Conservation (phyloP, 805 yeast species). For the Wickerhamiella slavikovae region DNA sequence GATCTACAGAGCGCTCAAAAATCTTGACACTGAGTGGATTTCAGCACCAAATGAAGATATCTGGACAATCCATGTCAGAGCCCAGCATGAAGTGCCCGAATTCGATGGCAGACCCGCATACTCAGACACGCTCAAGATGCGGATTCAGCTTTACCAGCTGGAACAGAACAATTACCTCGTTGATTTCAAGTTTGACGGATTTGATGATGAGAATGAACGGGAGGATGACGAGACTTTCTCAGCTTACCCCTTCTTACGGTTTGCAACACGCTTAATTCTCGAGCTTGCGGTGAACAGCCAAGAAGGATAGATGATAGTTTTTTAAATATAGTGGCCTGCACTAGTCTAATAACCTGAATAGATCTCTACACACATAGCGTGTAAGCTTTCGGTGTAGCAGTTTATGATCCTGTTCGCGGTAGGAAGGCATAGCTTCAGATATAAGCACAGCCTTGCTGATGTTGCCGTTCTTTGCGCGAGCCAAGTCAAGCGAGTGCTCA, state of each 20-base stretch:
- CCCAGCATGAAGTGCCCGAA: slow-evolving; percentile 39
- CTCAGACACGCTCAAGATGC: slow-evolving; percentile 77
- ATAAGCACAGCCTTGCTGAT: not conserved
- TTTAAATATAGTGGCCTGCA: not conserved
- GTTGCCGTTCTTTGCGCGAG: not conserved
- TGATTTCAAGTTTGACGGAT: slow-evolving; percentile 94
- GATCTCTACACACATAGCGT: too few species aligned
- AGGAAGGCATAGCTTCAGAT: not conserved
- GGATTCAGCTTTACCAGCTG: slow-evolving; percentile 82
- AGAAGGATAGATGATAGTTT: not conserved
- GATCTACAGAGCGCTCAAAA: slow-evolving; percentile 80
- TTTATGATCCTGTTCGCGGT: not conserved
- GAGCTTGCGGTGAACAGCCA: slow-evolving; percentile 70
- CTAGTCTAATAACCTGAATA: too few species aligned
- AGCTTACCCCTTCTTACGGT: slow-evolving; percentile 85
- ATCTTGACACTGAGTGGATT: slow-evolving; percentile 94
- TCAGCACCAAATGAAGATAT: slow-evolving; percentile 84
- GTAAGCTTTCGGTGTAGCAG: too few species aligned
- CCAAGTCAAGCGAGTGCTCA: slow-evolving; percentile 3
- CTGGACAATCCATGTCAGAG: slow-evolving; percentile 90
- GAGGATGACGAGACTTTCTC: slow-evolving; percentile 67
- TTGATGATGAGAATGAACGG: slow-evolving; percentile 33
- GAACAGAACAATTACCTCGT: slow-evolving; percentile 92
- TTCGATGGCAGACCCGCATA: slow-evolving; percentile 4
- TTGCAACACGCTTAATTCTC: slow-evolving; percentile 84